phyloP scores from a whole-genome alignment of 257 asterid genomes.

The Anisodus tanguticus region DNA sequence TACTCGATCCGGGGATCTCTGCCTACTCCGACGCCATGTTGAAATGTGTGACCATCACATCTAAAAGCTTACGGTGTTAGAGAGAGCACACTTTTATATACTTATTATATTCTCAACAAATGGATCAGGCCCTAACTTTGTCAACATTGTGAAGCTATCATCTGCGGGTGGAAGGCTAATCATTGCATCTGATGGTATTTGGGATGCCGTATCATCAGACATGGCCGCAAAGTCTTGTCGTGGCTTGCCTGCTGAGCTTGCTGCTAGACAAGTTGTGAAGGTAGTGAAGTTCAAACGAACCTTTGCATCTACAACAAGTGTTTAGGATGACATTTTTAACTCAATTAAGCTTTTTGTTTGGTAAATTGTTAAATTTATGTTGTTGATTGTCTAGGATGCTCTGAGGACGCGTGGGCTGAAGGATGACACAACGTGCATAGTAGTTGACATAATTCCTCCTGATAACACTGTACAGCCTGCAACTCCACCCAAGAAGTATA shows the following conservation, averaged over 20 bases:
- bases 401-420: constrained; percentile 72
- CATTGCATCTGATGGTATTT: constrained; percentile 86
- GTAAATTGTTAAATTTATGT: constrained; percentile 34
- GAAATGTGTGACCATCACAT: too few relatives aligned
- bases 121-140: constrained; percentile 18
- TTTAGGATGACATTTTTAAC: background rate
- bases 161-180: constrained; percentile 78
- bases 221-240: constrained; percentile 71
- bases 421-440: constrained; percentile 87
- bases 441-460: constrained; percentile 76
- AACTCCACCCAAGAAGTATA: constrained; percentile 50
- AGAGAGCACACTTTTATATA: too few relatives aligned
- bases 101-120: background rate
- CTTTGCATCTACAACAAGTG: background rate
- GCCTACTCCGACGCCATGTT: too few relatives aligned
- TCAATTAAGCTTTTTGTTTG: background rate
- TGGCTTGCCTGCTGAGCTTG: constrained; percentile 83
- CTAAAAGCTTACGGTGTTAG: too few relatives aligned
- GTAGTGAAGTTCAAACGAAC: constrained; percentile 36
- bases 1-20: too few relatives aligned
- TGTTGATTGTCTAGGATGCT: constrained; percentile 58
- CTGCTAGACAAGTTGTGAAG: constrained; percentile 77
- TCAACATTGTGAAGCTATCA: constrained; percentile 52
- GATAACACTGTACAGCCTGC: constrained; percentile 44
- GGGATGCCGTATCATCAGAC: constrained; percentile 86